These are phyloP conservation scores for Hemileccinum rubropunctum DNA, from an alignment of 768 basidiomycete genomes.

Conservation along the genomic window DNA sequence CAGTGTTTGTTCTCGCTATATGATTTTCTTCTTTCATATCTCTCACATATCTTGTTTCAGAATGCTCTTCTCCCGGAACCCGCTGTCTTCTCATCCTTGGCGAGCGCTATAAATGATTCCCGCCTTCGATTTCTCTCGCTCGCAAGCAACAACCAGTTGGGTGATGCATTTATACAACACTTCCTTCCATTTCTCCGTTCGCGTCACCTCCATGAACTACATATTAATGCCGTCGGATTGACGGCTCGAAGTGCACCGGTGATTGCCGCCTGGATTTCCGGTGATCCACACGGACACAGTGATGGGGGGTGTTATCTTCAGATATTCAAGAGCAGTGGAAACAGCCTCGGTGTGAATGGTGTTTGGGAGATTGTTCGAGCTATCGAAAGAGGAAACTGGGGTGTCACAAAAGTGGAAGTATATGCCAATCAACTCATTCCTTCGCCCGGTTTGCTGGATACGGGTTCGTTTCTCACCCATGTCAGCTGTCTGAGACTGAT, in stretches of 20 bases:
- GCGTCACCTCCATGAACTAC: conserved; percentile 48
- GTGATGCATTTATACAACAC: conserved; percentile 45
- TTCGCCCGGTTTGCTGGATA: conserved; percentile 4
- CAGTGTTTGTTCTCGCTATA: conserved; percentile 41
- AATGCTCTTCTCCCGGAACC: conserved; percentile 41
- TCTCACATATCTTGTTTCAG: conserved; percentile 29
- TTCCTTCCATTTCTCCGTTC: conserved; percentile 52
- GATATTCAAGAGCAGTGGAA: conserved; percentile 55
- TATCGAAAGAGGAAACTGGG: conserved; percentile 48
- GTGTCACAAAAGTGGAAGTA: conserved; percentile 48
- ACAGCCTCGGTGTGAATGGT: conserved; percentile 47
- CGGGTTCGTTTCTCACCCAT: conserved; percentile 3
- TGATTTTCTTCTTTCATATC: neutral
- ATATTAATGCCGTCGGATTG: conserved; percentile 48
- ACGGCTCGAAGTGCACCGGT: conserved; percentile 41
- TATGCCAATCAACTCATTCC: conserved; percentile 40
- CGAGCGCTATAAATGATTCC: conserved; percentile 52
- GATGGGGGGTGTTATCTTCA: conserved; percentile 40
- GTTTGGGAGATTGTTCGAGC: conserved; percentile 47
- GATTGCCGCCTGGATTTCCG: conserved; percentile 51
- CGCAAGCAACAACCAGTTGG: conserved; percentile 45
- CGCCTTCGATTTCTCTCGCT: conserved; percentile 49
- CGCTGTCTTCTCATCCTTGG: conserved; percentile 37
- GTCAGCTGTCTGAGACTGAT: conserved; percentile 18
- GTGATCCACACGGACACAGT: conserved; percentile 16